Conservation (phyloP, 352 stramenopile genomes). For the Globisporangium acanthophoron region DNA sequence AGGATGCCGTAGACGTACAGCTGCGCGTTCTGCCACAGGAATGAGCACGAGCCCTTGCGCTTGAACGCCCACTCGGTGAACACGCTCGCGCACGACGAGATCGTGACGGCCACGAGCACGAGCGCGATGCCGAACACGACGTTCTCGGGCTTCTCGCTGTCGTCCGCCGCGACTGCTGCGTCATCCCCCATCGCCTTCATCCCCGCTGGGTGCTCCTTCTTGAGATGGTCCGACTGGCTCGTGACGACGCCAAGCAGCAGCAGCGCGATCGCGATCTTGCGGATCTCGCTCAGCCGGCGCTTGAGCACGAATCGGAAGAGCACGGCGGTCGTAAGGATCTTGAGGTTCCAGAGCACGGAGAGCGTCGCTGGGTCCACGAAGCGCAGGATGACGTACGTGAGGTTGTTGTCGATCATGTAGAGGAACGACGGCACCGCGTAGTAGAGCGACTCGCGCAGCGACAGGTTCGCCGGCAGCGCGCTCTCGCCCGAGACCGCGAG, state of each 20-base stretch:
- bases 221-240: constrained; percentile 69
- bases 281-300: constrained; percentile 58
- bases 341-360: constrained; percentile 86
- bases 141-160: constrained; percentile 11
- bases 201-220: constrained; percentile 21
- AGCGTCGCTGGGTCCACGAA: constrained; percentile 84
- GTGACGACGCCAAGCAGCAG: constrained; percentile 75
- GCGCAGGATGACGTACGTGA: constrained; percentile 84
- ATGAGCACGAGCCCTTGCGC: constrained; percentile 61
- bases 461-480: constrained; percentile 29
- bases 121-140: constrained; percentile 52
- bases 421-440: constrained; percentile 83
- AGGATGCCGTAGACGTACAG: constrained; percentile 80
- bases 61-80: constrained; percentile 86
- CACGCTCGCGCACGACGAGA: constrained; percentile 81
- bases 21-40: constrained; percentile 81
- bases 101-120: constrained; percentile 62
- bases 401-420: constrained; percentile 87
- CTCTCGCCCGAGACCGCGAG: constrained; percentile 38
- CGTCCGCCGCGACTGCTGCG: constrained; percentile 8
- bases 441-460: constrained; percentile 49
- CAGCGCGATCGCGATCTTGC: constrained; percentile 69
- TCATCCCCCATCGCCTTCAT: constrained; percentile 9
- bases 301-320: constrained; percentile 83
- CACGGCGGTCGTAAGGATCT: constrained; percentile 81